Base-by-base conservation (phyloP, 176 grass and related monocot species). In the Triticum urartu region DNA sequence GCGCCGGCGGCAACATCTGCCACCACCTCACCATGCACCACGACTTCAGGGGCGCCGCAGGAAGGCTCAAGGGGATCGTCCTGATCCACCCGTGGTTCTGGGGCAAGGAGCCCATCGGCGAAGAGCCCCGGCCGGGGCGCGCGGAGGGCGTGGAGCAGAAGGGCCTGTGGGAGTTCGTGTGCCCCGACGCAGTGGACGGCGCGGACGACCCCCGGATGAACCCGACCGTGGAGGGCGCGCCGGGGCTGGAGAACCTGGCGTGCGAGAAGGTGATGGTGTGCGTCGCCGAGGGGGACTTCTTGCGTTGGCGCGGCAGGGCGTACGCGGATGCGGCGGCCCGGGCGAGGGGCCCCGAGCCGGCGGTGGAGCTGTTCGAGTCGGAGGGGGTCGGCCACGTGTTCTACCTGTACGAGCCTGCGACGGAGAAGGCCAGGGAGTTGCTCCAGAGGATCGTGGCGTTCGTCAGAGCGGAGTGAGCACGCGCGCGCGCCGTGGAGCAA, bases 31-130 rank as follows among this genome's bases (percentile, higher is more conserved):
- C 90, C 79, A 86, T 79, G 77, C 90, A 60, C 47, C 79, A 20
- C 34, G 76, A 50, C 45, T 1, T 56, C 6, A 11, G 17, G 1
- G 32, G 1, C 24, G 4, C 25, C 1, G 7, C 6, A 15, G 33
- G 73, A 47, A 45, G 4, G 3, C 5, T 92, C 2, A 68, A 8
- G 10, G 90, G 90, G 74, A 0, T 86, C 72, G 84, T 89, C 42
- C 83, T 87, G 36, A 86, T 92, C 79, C 90, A 89, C 87, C 83
- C 90, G 22, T 87, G 79, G 87, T 89, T 92, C 90, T 87, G 81
- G 84, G 83, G 81, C 33, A 92, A 32, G 66, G 39, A 71, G n/a
- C 79, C 79, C 60, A 21, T 86, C 56, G 74, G 21, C 73, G 82
- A 77, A 17, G 90, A 92, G 87, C 78, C 87, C 13, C 64, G 79